Evolutionary conservation across 2,329 filamentous ascomycete species (phyloP), one percentile per base, ranked within the genome.

Genomic region (Monosporascus sp.): DNA sequence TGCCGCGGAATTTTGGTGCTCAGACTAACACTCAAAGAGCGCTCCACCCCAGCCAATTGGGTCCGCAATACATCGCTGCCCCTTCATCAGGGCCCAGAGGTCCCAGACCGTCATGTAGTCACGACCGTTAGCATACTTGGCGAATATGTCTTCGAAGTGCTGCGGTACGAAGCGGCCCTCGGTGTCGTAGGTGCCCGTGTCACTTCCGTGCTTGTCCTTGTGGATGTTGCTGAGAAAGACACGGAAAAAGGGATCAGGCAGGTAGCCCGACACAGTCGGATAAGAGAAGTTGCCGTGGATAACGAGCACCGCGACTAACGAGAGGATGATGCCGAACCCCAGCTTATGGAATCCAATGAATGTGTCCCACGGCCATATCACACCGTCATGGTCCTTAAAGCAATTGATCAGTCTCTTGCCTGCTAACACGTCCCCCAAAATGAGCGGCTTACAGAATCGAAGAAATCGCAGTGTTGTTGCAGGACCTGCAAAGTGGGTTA

Each of bases 281-380:
- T 79, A 82, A 3, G 74, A 76, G 59, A 81, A 75, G 58, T 70
- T 72, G 51, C 61, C 55, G 61, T 81, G 72, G 62, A 81, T 80
- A 57, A 81, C 67, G 52, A 76, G 55, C 7, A 74, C 65, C 3
- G 74, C 70, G 22, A 79, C 24, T 5, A 75, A 22, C 1, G 71
- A 74, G 43, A 81, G 67, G 18, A 74, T 11, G 20, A 74, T 52
- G 20, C 67, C 68, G 64, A 75, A 80, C 24, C 78, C 77, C 17
- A 77, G 69, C 5, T 65, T 64, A 45, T 72, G 68, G 60, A 77
- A 78, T 11, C 77, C 76, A 18, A 54, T 48, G 63, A 72, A 81
- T 2, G 78, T 81, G 61, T 81, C 78, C 2, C 56, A 60, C 0
- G 79, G 78, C 73, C 73, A 80, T 55, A 82, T 76, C n/a, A 81